A percentile compares a stretch with the other conserved stretches of the same genome.
Evolutionary conservation across 768 basidiomycete genomes (phyloP).

Genomic region (Lactarius akahatsu): DNA sequence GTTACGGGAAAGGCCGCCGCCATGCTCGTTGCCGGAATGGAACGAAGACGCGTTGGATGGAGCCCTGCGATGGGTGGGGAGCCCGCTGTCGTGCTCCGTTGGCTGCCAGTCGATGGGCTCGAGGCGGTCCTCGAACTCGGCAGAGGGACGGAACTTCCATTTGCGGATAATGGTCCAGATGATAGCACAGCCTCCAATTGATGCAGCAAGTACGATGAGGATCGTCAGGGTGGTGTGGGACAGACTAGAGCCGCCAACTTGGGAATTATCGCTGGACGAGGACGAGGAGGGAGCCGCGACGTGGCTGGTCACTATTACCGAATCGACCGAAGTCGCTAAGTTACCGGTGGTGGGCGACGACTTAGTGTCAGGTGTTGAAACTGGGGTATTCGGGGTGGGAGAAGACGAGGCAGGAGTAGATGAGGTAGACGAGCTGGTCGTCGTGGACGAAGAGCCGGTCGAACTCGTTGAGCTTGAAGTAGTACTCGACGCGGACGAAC

Average conservation of each 20-base stretch:
- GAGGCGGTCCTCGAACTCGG: constrained; percentile 79
- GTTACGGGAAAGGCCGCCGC: constrained; percentile 16
- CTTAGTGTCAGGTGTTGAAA: constrained; percentile 31
- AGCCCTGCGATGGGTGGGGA: constrained; percentile 52
- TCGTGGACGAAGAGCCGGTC: constrained; percentile 31
- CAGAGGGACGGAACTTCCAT: constrained; percentile 84
- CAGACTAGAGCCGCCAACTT: constrained; percentile 45
- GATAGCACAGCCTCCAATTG: constrained; percentile 64
- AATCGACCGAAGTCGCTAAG: constrained; percentile 30
- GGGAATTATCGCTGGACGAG: constrained; percentile 32
- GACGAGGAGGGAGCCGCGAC: constrained; percentile 29
- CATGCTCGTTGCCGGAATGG: constrained; percentile 47
- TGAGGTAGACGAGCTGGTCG: constrained; percentile 25
- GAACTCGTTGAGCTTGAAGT: constrained; percentile 33
- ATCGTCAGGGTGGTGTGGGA: constrained; percentile 51
- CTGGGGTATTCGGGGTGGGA: constrained; percentile 23
- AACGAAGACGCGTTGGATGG: constrained; percentile 68
- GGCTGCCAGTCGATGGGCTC: constrained; percentile 89
- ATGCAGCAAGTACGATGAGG: constrained; percentile 68
- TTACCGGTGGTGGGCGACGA: constrained; percentile 26
- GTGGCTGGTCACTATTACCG: constrained; percentile 31
- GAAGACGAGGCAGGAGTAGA: constrained; percentile 15
- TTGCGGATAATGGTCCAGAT: constrained; percentile 91
- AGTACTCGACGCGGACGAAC: constrained; percentile 22
- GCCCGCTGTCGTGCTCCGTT: constrained; percentile 45